Base-by-base conservation (phyloP, 2,329 filamentous ascomycete species). In the Sarocladium oryzae region DNA sequence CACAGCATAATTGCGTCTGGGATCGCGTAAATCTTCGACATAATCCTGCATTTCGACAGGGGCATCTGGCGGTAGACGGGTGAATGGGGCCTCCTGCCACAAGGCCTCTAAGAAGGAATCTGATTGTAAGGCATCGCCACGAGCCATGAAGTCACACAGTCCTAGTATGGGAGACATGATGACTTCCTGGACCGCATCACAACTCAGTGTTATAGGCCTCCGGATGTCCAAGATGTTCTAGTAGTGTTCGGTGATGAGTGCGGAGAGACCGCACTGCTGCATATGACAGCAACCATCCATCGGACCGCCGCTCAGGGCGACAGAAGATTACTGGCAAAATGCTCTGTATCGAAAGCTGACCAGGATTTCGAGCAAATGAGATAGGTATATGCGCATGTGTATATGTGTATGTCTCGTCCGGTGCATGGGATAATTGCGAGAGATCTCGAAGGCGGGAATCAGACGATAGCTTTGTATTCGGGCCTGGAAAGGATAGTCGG, bases 31-130 rank as follows among this genome's bases (percentile, higher is more conserved):
- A 51, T 81, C 72, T 52, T 80, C 70, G 20, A 82, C 70, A 48
- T 77, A 64, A 10, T 78, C 72, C 53, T 68, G 74, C 51, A 86
- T 66, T 59, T 83, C 78, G 18, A 67, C 60, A 1, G 82, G 82
- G 52, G 82, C 82, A 68, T 85, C 81, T 51, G 68, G 61, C 2
- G 82, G 82, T 37, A 86, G 68, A 49, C 75, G 73, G 36, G 78
- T 72, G 58, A 85, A 84, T 2, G 76, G 75, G 3, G 78, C 78
- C 51, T 79, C 73, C 56, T 81, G 77, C 82, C 82, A 85, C 28
- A 85, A 72, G 10, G 76, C 77, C 48, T 75, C 74, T 18, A 82
- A 63, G 48, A 83, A 61, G 23, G 3, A 13, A 15, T 43, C 21
- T 11, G 23, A 4, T 8, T 43, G 21, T 3, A 11, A 43, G 23